These are phyloP conservation scores for Picocystis sp. DNA, from an alignment of 163 green algal genomes.

Conservation along the genomic window DNA sequence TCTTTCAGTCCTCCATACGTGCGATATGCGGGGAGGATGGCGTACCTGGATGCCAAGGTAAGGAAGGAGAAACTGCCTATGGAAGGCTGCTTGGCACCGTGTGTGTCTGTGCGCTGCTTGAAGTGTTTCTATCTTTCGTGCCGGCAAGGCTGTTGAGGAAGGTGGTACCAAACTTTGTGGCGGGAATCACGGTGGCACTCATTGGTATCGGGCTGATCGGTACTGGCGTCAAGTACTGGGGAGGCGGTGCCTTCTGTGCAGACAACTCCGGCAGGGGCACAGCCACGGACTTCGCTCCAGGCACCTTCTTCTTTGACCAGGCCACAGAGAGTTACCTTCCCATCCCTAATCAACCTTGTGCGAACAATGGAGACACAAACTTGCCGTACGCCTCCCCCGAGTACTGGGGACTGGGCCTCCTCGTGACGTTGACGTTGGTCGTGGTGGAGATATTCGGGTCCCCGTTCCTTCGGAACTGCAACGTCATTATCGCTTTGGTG, in stretches of 20 bases:
- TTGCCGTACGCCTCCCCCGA: slow-evolving; percentile 43
- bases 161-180: slow-evolving; percentile 57
- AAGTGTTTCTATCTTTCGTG: slow-evolving; percentile 41
- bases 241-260: slow-evolving; percentile 50
- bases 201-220: slow-evolving; percentile 34
- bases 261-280: slow-evolving; percentile 23
- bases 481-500: slow-evolving; percentile 47
- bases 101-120: slow-evolving; percentile 27
- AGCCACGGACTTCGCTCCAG: too few relatives aligned
- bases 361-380: slow-evolving; percentile 44
- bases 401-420: slow-evolving; percentile 58
- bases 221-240: slow-evolving; percentile 55
- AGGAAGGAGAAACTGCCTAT: slow-evolving; percentile 36
- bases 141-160: slow-evolving; percentile 17
- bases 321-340: too few relatives aligned
- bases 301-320: too few relatives aligned
- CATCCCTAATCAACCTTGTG: slow-evolving; percentile 14
- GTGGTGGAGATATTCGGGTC: slow-evolving; percentile 62
- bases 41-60: slow-evolving; percentile 14
- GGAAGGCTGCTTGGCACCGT: slow-evolving; percentile 40
- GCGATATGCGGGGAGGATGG: too few relatives aligned
- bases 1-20: slow-evolving; percentile 21
- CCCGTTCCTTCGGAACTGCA: slow-evolving; percentile 53
- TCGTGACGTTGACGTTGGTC: slow-evolving; percentile 41
- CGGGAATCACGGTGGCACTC: slow-evolving; percentile 30